phyloP scores from a whole-genome alignment of 202 grass and related monocot genomes.

The Schoenoplectus tabernaemontani region DNA sequence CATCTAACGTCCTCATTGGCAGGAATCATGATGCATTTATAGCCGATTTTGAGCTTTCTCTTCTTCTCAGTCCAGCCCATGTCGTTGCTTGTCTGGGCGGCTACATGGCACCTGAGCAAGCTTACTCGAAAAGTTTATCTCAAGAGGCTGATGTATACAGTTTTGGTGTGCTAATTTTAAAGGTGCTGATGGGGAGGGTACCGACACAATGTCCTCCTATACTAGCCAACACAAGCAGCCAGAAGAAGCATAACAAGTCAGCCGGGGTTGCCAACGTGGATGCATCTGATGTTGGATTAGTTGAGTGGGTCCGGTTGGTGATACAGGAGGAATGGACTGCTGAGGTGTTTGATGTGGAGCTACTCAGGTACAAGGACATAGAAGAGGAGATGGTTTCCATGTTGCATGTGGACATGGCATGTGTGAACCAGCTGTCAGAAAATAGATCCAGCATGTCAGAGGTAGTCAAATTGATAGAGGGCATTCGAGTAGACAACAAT shows the following conservation, averaged over 20 bases:
- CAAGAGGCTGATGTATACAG: slow-evolving; percentile 83
- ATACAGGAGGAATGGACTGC: slow-evolving; percentile 91
- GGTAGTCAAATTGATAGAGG: slow-evolving; percentile 61
- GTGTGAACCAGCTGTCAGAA: slow-evolving; percentile 35
- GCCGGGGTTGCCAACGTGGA: not conserved
- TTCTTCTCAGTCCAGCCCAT: slow-evolving; percentile 52
- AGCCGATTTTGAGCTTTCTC: slow-evolving; percentile 67
- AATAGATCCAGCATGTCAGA: slow-evolving; percentile 50
- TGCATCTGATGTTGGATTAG: slow-evolving; percentile 26
- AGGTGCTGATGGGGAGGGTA: slow-evolving; percentile 56
- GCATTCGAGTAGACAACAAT: slow-evolving; percentile 41
- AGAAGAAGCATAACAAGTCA: slow-evolving; percentile 26
- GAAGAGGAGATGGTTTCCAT: slow-evolving; percentile 94
- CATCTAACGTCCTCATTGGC: slow-evolving; percentile 67
- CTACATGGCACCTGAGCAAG: slow-evolving; percentile 61
- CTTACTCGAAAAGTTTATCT: slow-evolving; percentile 45
- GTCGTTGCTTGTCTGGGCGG: slow-evolving; percentile 48
- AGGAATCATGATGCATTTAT: slow-evolving; percentile 39
- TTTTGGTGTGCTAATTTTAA: slow-evolving; percentile 78
- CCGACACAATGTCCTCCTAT: slow-evolving; percentile 36
- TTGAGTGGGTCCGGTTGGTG: slow-evolving; percentile 81
- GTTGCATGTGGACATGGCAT: slow-evolving; percentile 68
- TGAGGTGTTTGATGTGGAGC: slow-evolving; percentile 89
- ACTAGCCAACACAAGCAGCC: not conserved
- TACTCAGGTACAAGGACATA: slow-evolving; percentile 67